phyloP scores from a whole-genome alignment of 805 yeast species.

The Suhomyces emberorum region DNA sequence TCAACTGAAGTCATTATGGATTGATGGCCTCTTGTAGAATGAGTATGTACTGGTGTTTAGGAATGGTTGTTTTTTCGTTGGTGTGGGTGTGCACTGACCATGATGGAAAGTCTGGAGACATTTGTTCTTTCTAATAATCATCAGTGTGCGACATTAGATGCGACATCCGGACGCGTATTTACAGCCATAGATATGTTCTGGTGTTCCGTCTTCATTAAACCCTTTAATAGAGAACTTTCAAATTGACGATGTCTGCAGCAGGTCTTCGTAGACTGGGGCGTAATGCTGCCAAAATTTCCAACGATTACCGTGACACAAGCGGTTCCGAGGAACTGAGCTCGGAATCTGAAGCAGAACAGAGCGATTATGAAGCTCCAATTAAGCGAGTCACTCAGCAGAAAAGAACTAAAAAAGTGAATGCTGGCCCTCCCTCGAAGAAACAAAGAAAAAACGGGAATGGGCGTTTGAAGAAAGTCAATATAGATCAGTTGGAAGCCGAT shows the following conservation, averaged over 20 bases:
- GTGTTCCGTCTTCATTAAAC: too few species aligned
- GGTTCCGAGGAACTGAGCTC: constrained; percentile 12
- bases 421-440: not conserved
- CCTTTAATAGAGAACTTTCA: too few species aligned
- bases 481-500: constrained; percentile 16
- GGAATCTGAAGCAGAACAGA: constrained; percentile 7
- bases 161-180: too few species aligned
- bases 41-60: not conserved
- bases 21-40: not conserved
- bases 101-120: too few species aligned
- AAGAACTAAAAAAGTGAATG: not conserved
- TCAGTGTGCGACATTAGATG: too few species aligned
- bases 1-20: not conserved
- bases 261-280: constrained; percentile 5
- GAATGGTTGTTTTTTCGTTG: not conserved
- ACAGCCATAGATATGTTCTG: too few species aligned
- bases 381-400: not conserved
- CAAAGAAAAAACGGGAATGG: not conserved
- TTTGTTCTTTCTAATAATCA: too few species aligned
- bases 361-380: constrained; percentile 12
- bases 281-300: constrained; percentile 2
- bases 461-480: constrained; percentile 3
- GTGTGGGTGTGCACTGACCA: not conserved
- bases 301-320: constrained; percentile 4
- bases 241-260: not conserved